Evolutionary conservation across 176 grass and related monocot species (phyloP).

Genomic region (Dendrocalamus sinicus): DNA sequence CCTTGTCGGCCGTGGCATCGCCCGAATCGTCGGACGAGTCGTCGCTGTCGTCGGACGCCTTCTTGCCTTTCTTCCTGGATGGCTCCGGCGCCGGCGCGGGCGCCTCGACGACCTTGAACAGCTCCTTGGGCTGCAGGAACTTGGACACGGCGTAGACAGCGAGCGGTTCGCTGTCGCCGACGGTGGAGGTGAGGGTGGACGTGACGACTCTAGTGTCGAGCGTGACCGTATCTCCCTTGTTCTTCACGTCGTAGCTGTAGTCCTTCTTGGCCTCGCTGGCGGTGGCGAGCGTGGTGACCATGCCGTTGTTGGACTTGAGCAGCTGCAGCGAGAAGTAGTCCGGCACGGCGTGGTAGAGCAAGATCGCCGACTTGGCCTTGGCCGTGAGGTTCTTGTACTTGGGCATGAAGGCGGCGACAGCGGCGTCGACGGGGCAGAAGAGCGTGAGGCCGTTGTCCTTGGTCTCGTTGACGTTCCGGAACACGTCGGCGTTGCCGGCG

Average conservation of each 20-base stretch:
- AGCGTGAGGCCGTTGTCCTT: conserved; percentile 72
- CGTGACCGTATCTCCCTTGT: conserved; percentile 58
- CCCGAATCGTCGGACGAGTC: conserved; percentile 36
- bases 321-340: conserved; percentile 78
- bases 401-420: conserved; percentile 55
- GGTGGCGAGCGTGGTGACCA: conserved; percentile 81
- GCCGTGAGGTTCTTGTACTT: conserved; percentile 80
- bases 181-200: conserved; percentile 49
- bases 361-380: conserved; percentile 65
- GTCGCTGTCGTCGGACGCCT: neutral
- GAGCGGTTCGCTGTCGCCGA: conserved; percentile 70
- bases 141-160: conserved; percentile 63
- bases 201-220: conserved; percentile 51
- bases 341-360: conserved; percentile 76
- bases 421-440: conserved; percentile 76
- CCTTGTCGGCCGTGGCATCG: conserved; percentile 27
- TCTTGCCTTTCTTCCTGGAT: conserved; percentile 43
- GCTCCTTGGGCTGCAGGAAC: conserved; percentile 75
- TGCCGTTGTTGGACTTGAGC: conserved; percentile 73
- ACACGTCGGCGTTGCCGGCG: conserved; percentile 50
- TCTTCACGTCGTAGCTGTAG: conserved; percentile 71
- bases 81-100: conserved; percentile 53
- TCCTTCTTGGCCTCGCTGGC: conserved; percentile 59
- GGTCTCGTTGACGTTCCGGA: conserved; percentile 54
- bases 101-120: conserved; percentile 61